A percentile compares a stretch with the other conserved stretches of the same genome.
phyloP scores from a whole-genome alignment of 2,329 filamentous ascomycete genomes.

The Aspergillus sojae region DNA sequence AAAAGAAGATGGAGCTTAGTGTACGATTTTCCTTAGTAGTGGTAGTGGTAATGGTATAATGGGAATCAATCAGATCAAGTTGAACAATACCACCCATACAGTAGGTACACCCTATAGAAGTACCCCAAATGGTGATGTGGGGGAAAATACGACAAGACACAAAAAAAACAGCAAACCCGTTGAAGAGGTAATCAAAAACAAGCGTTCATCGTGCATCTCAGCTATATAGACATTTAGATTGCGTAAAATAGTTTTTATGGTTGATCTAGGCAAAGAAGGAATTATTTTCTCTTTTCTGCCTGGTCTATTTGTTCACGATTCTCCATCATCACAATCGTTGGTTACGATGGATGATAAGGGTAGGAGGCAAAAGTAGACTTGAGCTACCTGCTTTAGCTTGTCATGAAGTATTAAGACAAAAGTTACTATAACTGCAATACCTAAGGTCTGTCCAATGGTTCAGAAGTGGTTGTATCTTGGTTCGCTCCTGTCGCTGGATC shows the following conservation, averaged over 20 bases:
- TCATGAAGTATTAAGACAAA: constrained; percentile 14
- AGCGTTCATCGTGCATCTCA: neutral
- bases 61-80: neutral
- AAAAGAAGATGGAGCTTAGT: constrained; percentile 12
- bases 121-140: constrained; percentile 6
- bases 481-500: neutral
- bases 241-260: neutral
- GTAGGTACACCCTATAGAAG: constrained; percentile 2
- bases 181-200: neutral
- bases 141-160: constrained; percentile 8
- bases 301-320: neutral
- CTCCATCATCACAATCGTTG: neutral
- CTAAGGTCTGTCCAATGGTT: constrained; percentile 9
- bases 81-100: constrained; percentile 8
- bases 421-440: constrained; percentile 21
- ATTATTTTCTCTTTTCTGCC: neutral
- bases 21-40: neutral
- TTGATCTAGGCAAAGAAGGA: neutral
- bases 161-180: constrained; percentile 3
- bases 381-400: neutral
- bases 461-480: constrained; percentile 5
- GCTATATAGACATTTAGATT: neutral
- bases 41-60: constrained; percentile 5
- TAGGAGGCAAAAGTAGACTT: neutral
- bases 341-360: neutral